A percentile compares a stretch with the other conserved stretches of the same genome.
These are phyloP conservation scores for Spergularia azorica DNA, from an alignment of 179 eudicot species.

Conservation along the genomic window DNA sequence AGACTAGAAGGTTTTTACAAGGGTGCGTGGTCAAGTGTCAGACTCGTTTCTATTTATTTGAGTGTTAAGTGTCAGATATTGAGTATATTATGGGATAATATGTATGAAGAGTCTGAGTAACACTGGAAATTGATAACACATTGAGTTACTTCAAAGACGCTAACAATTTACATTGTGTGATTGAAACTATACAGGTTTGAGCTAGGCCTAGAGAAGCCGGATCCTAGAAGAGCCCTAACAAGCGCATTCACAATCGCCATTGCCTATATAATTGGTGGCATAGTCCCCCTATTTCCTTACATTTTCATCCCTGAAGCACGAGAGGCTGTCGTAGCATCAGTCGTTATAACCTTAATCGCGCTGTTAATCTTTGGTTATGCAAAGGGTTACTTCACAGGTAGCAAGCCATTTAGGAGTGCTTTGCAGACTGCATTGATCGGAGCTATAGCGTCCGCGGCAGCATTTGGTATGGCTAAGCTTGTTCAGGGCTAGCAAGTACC, in stretches of 20 bases:
- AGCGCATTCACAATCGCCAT: conserved; percentile 84
- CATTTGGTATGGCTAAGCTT: conserved; percentile 85
- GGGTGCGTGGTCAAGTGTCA: too few relatives aligned
- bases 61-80: too few relatives aligned
- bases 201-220: conserved; percentile 92
- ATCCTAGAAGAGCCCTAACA: conserved; percentile 81
- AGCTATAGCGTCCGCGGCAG: conserved; percentile 92
- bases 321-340: conserved; percentile 66
- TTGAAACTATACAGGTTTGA: conserved; percentile 61
- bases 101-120: too few relatives aligned
- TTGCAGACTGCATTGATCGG: conserved; percentile 82
- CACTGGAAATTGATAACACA: neutral
- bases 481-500: conserved; percentile 39
- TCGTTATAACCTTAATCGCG: conserved; percentile 61
- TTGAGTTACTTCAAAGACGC: neutral
- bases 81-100: too few relatives aligned
- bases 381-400: conserved; percentile 75
- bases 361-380: conserved; percentile 77
- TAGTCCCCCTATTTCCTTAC: conserved; percentile 79
- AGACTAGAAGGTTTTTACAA: too few relatives aligned
- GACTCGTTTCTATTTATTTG: too few relatives aligned
- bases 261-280: conserved; percentile 80
- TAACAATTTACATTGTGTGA: neutral
- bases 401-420: conserved; percentile 61
- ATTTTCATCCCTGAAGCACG: conserved; percentile 59